phyloP scores from a whole-genome alignment of 225 moss, liverwort and hornwort species.

The Takakia lepidozioides region DNA sequence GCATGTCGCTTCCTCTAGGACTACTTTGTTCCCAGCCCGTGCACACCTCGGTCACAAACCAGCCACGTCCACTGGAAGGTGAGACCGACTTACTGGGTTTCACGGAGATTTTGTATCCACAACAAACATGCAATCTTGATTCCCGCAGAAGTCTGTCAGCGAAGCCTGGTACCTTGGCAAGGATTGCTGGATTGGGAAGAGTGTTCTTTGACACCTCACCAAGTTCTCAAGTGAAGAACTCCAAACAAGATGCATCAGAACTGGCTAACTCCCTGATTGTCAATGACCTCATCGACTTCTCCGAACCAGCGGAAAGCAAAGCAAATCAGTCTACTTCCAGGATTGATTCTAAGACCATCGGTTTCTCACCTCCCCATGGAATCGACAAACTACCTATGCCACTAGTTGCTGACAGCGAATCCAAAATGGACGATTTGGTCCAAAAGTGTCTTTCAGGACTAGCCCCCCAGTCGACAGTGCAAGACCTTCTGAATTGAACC shows the following conservation, averaged over 20 bases:
- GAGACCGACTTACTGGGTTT: background rate
- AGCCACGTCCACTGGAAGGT: constrained; percentile 1
- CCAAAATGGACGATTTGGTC: background rate
- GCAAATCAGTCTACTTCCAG: background rate
- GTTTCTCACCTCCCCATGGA: background rate
- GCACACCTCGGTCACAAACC: background rate
- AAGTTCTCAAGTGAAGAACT: constrained; percentile 1
- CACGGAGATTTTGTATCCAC: background rate
- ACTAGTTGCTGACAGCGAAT: background rate
- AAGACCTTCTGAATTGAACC: no score
- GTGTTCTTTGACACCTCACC: background rate
- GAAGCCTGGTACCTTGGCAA: background rate
- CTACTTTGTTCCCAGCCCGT: constrained; percentile 10
- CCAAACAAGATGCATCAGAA: constrained; percentile 3
- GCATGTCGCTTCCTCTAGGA: constrained; percentile 16
- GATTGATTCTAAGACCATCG: background rate
- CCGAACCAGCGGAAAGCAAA: constrained; percentile 6
- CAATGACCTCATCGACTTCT: constrained; percentile 32
- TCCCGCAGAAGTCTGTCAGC: background rate
- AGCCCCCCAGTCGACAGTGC: no score
- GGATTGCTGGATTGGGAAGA: background rate
- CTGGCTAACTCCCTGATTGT: constrained; percentile 8
- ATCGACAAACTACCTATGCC: background rate
- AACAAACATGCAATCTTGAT: background rate
- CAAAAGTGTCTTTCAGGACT: background rate